Evolutionary conservation across 306 rosid genomes (phyloP), one percentile per base, ranked within the genome.

Genomic region (Ormosia semicastrata): DNA sequence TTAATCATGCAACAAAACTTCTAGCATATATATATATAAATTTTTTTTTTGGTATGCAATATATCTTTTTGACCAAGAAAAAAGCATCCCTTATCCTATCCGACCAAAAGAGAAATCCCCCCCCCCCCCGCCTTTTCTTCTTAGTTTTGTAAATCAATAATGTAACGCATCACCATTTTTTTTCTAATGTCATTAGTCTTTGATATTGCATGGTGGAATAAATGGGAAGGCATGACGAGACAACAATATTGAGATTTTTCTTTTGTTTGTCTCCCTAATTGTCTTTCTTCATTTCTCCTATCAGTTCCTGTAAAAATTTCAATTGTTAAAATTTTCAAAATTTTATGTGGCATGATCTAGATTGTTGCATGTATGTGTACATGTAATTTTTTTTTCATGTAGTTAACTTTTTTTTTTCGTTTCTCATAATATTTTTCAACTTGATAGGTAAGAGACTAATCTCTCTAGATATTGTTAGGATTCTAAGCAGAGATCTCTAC

Each of bases 91-190:
- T 83, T 83, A 86, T 83, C 89, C 82, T 83, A 79, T 86, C 87
- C 69, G 77, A 82, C 86, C 89, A 74, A 86, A 83, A 81, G 82
- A 43, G 68, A n/a, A n/a, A n/a, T n/a, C n/a, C n/a, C n/a, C n/a
- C n/a, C n/a, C n/a, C n/a, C n/a, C n/a, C n/a, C n/a, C n/a, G n/a
- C n/a, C n/a, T n/a, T n/a, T 78, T 79, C 84, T 44, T 63, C 77
- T 70, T 59, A 30, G 66, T 83, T 83, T 78, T 74, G 33, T n/a
- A 68, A 52, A 56, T 82, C 82, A 73, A 82, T 76, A 12, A 53
- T 82, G 66, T 11, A 67, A 57, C n/a, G 75, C 46, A 71, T 77
- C 63, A 71, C 17, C 40, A 12, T 54, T 30, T 24, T 47, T 7
- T 56, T 73, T 41, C 41, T 39, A 71, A 10, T 57, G 24, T 44